Evolutionary conservation across 495 filamentous ascomycete species (phyloP), one percentile per base, ranked within the genome.

Genomic region (Mytilinidion resinicola): DNA sequence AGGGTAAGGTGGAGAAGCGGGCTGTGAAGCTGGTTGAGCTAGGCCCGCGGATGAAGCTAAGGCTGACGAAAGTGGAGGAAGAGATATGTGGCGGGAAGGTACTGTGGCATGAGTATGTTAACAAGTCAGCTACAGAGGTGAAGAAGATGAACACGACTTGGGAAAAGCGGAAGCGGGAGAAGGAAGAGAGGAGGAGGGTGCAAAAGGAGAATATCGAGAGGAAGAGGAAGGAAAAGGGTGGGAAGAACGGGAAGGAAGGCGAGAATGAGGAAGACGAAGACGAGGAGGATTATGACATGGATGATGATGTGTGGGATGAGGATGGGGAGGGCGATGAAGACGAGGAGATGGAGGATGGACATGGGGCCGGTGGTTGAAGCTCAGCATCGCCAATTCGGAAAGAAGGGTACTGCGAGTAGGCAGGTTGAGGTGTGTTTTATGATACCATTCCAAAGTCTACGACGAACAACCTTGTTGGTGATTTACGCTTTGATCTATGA

Each of bases 71-170:
- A 74, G 91, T 99, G 10, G 93, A 99, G 69, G 95, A 97, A 61
- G 95, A 91, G 14, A 71, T 97, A 11, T 96, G 91, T 67, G 80
- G 82, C 35, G 93, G 93, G 39, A 91, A 89, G 73, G 80, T 96
- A 36, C 88, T 99, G 87, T 97, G 95, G 93, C 95, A 99, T 73
- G 90, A 96, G 66, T 93, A 85, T 65, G 80, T 96, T 54, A 79
- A 80, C 64, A 99, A 97, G 78, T 84, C 85, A 1, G 82, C 81
- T 62, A 76, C 82, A 38, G 93, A 97, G 68, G 73, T 89, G 43
- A 81, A 82, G 68, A 79, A 83, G 53, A 70, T 96, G 65, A 90
- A 97, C 63, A 76, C 83, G 74, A 80, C 80, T 65, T 96, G 93
- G 90, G 86, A 89, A 54, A 67, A 81, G 67, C 81, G 82, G 67